A percentile compares a stretch with the other conserved stretches of the same genome.
Evolutionary conservation across 352 stramenopile genomes (phyloP).

Genomic region (Peronospora belbahrii): DNA sequence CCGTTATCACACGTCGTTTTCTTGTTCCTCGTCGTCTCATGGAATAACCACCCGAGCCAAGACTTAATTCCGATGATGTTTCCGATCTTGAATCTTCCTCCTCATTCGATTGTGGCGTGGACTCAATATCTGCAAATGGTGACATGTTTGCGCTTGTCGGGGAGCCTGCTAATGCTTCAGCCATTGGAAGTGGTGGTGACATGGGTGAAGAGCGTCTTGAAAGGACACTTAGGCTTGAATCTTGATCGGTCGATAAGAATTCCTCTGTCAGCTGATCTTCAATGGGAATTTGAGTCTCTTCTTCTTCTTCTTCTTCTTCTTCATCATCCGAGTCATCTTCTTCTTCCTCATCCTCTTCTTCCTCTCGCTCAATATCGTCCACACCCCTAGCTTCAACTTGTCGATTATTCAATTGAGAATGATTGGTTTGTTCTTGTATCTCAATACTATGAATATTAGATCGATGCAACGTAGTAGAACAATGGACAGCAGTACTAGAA

Average conservation of each 20-base stretch:
- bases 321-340: conserved; percentile 22
- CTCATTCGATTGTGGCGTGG: conserved; percentile 46
- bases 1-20: conserved; percentile 31
- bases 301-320: conserved; percentile 18
- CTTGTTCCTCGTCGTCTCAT: conserved; percentile 12
- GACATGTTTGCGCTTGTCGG: conserved; percentile 22
- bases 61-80: conserved; percentile 54
- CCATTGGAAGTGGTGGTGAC: conserved; percentile 22
- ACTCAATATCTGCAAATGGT: conserved; percentile 38
- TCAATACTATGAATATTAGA: too few species aligned
- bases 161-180: conserved; percentile 10
- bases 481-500: too few species aligned
- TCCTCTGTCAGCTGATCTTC: conserved; percentile 33
- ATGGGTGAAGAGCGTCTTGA: conserved; percentile 16
- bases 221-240: conserved; percentile 20
- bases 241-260: conserved; percentile 12
- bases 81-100: conserved; percentile 77
- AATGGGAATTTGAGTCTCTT: conserved; percentile 27
- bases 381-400: conserved; percentile 2
- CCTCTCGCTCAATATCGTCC: conserved; percentile 26
- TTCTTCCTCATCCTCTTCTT: conserved; percentile 5
- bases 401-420: too few species aligned
- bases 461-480: too few species aligned
- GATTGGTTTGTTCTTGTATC: too few species aligned
- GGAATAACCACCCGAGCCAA: conserved; percentile 24